phyloP scores from a whole-genome alignment of 768 basidiomycete genomes.

The Brasilioporus rufonigricans region DNA sequence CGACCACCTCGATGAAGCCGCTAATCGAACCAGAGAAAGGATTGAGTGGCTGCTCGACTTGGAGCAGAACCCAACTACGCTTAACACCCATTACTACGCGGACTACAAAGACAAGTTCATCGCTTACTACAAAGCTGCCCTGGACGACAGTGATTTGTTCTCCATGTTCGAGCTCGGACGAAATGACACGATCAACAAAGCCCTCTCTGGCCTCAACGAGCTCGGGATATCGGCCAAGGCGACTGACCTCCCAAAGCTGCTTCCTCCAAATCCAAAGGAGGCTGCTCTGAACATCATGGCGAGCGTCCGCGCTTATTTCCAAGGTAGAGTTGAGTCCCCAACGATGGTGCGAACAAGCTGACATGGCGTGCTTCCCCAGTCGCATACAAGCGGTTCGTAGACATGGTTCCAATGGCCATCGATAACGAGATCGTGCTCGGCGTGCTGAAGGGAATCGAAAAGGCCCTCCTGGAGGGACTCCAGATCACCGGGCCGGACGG shows the following conservation, averaged over 20 bases:
- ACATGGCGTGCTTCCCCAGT: constrained; percentile 31
- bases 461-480: constrained; percentile 45
- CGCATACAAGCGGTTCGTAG: too few species aligned
- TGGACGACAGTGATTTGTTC: constrained; percentile 8
- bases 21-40: constrained; percentile 36
- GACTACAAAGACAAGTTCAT: constrained; percentile 53
- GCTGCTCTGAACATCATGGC: too few species aligned
- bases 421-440: constrained; percentile 45
- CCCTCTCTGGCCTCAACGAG: constrained; percentile 16
- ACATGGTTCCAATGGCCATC: too few species aligned
- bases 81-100: constrained; percentile 50
- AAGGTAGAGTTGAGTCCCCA: constrained; percentile 46
- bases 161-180: constrained; percentile 1
- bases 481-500: too few species aligned
- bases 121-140: constrained; percentile 41
- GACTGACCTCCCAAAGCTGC: constrained; percentile 47
- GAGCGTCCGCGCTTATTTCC: constrained; percentile 69
- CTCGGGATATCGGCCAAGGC: constrained; percentile 34
- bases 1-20: constrained; percentile 47
- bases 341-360: not conserved
- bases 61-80: constrained; percentile 49
- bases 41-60: constrained; percentile 50
- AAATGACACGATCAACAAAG: constrained; percentile 25
- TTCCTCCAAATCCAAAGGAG: constrained; percentile 49
- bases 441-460: constrained; percentile 44